Base-by-base conservation (phyloP, 2,329 filamentous ascomycete genomes). In the Coniochaeta pulveracea region DNA sequence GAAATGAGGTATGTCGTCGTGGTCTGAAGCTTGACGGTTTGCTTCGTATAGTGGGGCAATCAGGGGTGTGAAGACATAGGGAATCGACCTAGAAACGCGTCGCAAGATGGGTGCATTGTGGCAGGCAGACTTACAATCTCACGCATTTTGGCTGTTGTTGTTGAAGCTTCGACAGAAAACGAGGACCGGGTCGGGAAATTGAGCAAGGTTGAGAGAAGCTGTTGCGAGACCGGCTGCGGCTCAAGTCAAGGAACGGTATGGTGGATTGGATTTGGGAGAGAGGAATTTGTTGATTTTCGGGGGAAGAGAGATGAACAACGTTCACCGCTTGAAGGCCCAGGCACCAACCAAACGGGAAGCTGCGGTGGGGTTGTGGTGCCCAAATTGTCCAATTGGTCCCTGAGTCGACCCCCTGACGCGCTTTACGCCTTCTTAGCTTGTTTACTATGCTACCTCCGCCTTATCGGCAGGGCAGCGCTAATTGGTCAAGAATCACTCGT, bases 131-230 rank as follows among this genome's bases (percentile, higher is more conserved):
- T 62, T 66, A 80, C 76, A 56, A 81, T 81, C 67, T 81, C 76
- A 75, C 76, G 76, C 76, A 81, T 81, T 47, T 65, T 79, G 72
- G 54, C 52, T 51, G 49, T 50, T 48, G 44, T 40, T n/a, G n/a
- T 29, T 44, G 41, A 41, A 43, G 40, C 37, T 41, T 38, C 34
- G 38, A n/a, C 31, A 34, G 37, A 33, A 39, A 46, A 44, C 39
- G 37, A 15, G 17, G n/a, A 15, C 21, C 25, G 19, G 14, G n/a
- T 24, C 25, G 22, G 6, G 14, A 29, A 24, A 18, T 16, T 46
- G 26, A 30, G 19, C 34, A 34, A 37, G 34, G 21, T 25, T n/a
- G 14, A 33, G 30, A 24, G 22, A 9, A n/a, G 22, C 19, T 25
- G 30, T 18, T 16, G 12, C 15, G 21, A 24, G n/a, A 19, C n/a